A percentile compares a stretch with the other conserved stretches of the same genome.
These are phyloP conservation scores for Ogataea parapolymorpha DNA, from an alignment of 805 yeast species.

Conservation along the genomic window DNA sequence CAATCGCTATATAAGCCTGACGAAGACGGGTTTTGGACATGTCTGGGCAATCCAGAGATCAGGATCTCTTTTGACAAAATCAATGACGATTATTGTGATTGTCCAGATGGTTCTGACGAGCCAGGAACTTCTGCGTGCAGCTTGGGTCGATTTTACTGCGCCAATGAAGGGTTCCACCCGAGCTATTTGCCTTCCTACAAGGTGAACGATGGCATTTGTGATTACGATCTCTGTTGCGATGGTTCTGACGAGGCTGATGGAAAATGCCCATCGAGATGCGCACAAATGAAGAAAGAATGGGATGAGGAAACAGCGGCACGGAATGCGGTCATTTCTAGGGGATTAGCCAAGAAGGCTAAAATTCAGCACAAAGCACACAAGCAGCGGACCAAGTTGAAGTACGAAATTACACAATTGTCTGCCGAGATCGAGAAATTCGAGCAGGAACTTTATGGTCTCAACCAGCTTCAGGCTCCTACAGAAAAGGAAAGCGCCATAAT, in stretches of 20 bases:
- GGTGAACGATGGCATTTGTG: constrained; percentile 91
- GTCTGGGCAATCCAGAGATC: constrained; percentile 67
- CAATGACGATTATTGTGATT: constrained; percentile 90
- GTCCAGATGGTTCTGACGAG: constrained; percentile 97
- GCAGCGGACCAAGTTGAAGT: constrained; percentile 16
- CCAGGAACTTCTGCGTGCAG: constrained; percentile 91
- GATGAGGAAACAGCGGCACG: constrained; percentile 16
- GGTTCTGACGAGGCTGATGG: constrained; percentile 76
- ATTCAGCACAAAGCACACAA: constrained; percentile 30
- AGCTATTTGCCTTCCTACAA: constrained; percentile 59
- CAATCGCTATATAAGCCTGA: constrained; percentile 50
- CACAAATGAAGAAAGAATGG: constrained; percentile 43
- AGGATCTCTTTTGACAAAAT: constrained; percentile 56
- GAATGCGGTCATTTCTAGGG: constrained; percentile 29
- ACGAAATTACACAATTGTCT: constrained; percentile 11
- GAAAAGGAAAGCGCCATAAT: constrained; percentile 7
- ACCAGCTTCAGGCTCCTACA: background rate
- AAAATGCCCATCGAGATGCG: constrained; percentile 57
- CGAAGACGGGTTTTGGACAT: constrained; percentile 56
- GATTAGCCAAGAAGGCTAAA: constrained; percentile 33
- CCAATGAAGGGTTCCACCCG: constrained; percentile 66
- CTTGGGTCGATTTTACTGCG: constrained; percentile 61
- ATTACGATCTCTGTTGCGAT: constrained; percentile 86
- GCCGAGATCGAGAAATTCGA: constrained; percentile 25
- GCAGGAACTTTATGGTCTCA: constrained; percentile 21